Evolutionary conservation across 1,139 yeast genomes (phyloP).

Genomic region (Zygoascus sp.): DNA sequence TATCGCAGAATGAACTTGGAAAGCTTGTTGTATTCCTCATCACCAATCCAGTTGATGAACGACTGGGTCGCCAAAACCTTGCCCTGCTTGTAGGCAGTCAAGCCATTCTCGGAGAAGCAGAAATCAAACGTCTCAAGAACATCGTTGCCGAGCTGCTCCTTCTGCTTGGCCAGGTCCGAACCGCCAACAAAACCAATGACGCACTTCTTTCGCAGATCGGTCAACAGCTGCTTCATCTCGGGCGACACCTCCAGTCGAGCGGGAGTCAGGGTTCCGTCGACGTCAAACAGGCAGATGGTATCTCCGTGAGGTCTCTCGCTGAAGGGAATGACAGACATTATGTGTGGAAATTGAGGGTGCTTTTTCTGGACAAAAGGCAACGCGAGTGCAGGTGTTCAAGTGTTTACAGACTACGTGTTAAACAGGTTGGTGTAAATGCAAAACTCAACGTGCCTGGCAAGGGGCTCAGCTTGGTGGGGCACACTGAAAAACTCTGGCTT

Average conservation of each 20-base stretch:
- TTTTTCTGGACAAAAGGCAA: background rate
- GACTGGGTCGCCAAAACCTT: constrained; percentile 85
- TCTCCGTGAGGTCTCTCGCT: constrained; percentile 36
- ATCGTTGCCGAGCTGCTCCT: constrained; percentile 86
- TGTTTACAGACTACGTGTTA: background rate
- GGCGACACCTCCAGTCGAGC: constrained; percentile 81
- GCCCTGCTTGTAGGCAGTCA: constrained; percentile 93
- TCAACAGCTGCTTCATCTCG: constrained; percentile 70
- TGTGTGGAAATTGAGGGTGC: background rate
- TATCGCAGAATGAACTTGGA: constrained; percentile 80
- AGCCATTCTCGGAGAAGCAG: constrained; percentile 96
- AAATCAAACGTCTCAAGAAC: constrained; percentile 77
- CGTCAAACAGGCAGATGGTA: constrained; percentile 78
- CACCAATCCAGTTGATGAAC: constrained; percentile 93
- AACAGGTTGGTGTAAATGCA: too few relatives aligned
- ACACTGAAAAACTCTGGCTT: background rate
- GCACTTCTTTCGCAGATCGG: constrained; percentile 77
- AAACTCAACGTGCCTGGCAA: too few relatives aligned
- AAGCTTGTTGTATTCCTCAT: constrained; percentile 85
- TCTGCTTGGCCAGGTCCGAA: constrained; percentile 88
- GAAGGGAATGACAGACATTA: constrained; percentile 25
- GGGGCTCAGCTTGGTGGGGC: background rate
- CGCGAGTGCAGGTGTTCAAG: too few relatives aligned
- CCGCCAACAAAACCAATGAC: constrained; percentile 99
- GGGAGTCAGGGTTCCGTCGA: constrained; percentile 97